phyloP scores from a whole-genome alignment of 768 basidiomycete genomes.

The Termitomyces sp. region DNA sequence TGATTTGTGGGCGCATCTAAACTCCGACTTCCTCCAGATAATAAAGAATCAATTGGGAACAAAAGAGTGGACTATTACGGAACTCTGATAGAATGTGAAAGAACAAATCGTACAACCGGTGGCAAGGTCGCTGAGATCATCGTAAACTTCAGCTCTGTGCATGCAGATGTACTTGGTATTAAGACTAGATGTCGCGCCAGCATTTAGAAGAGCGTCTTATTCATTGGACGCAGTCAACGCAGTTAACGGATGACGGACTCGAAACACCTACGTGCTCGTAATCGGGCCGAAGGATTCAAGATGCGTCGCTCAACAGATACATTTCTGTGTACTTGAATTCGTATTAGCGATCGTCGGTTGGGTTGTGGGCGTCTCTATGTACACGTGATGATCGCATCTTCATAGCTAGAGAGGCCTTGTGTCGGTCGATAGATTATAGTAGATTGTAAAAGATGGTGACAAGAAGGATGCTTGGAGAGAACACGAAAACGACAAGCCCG shows the following conservation, averaged over 20 bases:
- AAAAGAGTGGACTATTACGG: neutral
- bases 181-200: neutral
- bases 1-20: neutral
- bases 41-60: neutral
- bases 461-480: no score
- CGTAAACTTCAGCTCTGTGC: neutral
- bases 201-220: neutral
- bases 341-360: no score
- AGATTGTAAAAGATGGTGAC: no score
- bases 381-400: no score
- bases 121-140: neutral
- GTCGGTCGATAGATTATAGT: no score
- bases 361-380: no score
- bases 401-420: no score
- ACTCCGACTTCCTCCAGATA: neutral
- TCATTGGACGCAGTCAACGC: neutral
- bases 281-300: no score
- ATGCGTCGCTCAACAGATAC: no score
- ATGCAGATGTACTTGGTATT: no score
- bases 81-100: neutral
- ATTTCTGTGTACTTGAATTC: no score
- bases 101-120: neutral
- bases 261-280: no score
- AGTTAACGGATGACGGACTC: neutral
- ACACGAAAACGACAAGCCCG: constrained; percentile 12